A percentile compares a stretch with the other conserved stretches of the same genome.
phyloP scores from a whole-genome alignment of 768 basidiomycete species.

The Neoboletus brunneissimus region DNA sequence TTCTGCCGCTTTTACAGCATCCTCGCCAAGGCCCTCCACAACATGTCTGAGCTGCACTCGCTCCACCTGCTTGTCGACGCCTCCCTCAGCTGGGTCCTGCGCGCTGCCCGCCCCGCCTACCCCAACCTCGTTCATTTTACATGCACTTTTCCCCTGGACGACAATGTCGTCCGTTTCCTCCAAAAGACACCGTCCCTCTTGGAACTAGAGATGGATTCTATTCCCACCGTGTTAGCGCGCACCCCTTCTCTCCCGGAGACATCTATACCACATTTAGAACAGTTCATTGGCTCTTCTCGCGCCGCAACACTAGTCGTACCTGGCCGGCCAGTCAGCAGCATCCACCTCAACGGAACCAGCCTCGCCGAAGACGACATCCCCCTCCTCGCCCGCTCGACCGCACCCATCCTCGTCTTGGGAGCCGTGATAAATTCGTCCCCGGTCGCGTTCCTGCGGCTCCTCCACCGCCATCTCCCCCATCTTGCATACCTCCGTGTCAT shows the following conservation, averaged over 20 bases:
- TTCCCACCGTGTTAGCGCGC: slow-evolving; percentile 31
- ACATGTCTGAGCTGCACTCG: slow-evolving; percentile 59
- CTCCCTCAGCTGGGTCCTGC: slow-evolving; percentile 54
- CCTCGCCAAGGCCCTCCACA: slow-evolving; percentile 51
- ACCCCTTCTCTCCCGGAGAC: slow-evolving; percentile 28
- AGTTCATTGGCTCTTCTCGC: slow-evolving; percentile 60
- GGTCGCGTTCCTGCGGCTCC: slow-evolving; percentile 51
- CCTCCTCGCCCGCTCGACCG: slow-evolving; percentile 47
- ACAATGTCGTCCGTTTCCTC: slow-evolving; percentile 58
- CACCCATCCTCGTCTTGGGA: slow-evolving; percentile 53
- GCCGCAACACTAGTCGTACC: slow-evolving; percentile 57
- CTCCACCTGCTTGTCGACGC: slow-evolving; percentile 50
- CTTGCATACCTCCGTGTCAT: slow-evolving; percentile 68
- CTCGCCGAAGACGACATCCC: slow-evolving; percentile 55
- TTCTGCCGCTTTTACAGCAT: slow-evolving; percentile 46
- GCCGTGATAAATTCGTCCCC: slow-evolving; percentile 59
- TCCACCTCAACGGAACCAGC: slow-evolving; percentile 61
- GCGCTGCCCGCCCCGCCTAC: slow-evolving; percentile 33
- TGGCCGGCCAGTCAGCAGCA: slow-evolving; percentile 60
- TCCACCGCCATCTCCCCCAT: slow-evolving; percentile 55
- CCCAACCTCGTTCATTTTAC: slow-evolving; percentile 53
- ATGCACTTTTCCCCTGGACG: slow-evolving; percentile 60
- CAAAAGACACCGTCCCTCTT: slow-evolving; percentile 49
- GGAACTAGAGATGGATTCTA: slow-evolving; percentile 52
- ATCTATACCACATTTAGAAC: slow-evolving; percentile 44